phyloP scores from a whole-genome alignment of 129 eudicot genomes.

The Mikania micrantha region DNA sequence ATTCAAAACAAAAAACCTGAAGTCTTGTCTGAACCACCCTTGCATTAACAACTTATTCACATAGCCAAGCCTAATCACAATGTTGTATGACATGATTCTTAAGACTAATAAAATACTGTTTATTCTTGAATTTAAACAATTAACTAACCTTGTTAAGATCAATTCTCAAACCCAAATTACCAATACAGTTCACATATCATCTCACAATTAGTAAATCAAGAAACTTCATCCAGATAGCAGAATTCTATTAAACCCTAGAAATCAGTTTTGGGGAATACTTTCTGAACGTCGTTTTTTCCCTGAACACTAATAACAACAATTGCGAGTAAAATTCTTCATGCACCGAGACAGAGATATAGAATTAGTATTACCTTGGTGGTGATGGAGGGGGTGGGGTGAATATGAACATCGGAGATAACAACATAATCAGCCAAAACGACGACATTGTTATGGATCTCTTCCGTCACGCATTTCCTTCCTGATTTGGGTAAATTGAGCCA shows the following conservation, averaged over 20 bases:
- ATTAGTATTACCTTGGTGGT: constrained; percentile 54
- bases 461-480: constrained; percentile 87
- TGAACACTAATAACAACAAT: not conserved
- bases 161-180: no score
- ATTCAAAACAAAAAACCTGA: not conserved
- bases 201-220: not conserved
- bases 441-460: constrained; percentile 84
- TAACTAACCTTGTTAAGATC: no score
- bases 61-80: not conserved
- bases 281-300: not conserved
- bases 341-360: not conserved
- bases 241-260: constrained; percentile 16
- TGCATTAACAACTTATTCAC: not conserved
- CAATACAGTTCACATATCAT: not conserved
- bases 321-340: not conserved
- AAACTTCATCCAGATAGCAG: not conserved
- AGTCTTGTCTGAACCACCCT: not conserved
- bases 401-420: constrained; percentile 71
- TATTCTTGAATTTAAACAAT: no score
- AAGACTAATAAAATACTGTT: not conserved
- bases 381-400: constrained; percentile 59
- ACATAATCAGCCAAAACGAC: constrained; percentile 88
- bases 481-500: constrained; percentile 68
- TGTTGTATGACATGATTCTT: not conserved
- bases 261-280: not conserved